Conservation (phyloP, 2,329 filamentous ascomycete genomes). For the Scorias spongiosa region DNA sequence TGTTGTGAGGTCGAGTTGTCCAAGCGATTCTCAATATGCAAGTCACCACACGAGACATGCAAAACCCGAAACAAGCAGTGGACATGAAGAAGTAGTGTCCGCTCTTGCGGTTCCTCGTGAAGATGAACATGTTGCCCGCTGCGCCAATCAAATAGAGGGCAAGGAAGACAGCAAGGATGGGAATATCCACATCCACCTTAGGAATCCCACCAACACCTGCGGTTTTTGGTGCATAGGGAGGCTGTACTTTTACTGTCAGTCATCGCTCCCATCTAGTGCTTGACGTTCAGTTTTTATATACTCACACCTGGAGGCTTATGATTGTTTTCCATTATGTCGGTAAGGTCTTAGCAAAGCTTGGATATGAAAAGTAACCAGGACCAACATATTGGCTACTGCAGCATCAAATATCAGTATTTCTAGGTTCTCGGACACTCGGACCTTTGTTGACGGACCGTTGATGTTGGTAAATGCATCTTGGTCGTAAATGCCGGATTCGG, state of each 20-base stretch:
- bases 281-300: neutral
- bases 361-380: no score
- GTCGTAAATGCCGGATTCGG: no score
- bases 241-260: conserved; percentile 3
- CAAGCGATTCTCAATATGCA: conserved; percentile 14
- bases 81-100: conserved; percentile 25
- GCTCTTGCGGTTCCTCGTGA: conserved; percentile 18
- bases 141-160: conserved; percentile 22
- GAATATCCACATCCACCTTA: conserved; percentile 21
- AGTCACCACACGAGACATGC: conserved; percentile 23
- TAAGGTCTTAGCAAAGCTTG: no score
- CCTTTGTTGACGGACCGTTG: no score
- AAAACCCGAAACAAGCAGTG: conserved; percentile 24
- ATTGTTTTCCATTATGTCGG: no score
- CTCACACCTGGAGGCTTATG: conserved; percentile 5
- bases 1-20: conserved; percentile 9
- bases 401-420: no score
- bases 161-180: conserved; percentile 23
- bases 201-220: conserved; percentile 20
- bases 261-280: neutral
- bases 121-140: conserved; percentile 24
- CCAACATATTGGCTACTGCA: no score
- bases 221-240: conserved; percentile 14
- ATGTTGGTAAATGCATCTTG: no score
- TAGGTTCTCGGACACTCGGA: no score